Evolutionary conservation across 768 basidiomycete species (phyloP).

Genomic region (Strobilomyces dryophilus): DNA sequence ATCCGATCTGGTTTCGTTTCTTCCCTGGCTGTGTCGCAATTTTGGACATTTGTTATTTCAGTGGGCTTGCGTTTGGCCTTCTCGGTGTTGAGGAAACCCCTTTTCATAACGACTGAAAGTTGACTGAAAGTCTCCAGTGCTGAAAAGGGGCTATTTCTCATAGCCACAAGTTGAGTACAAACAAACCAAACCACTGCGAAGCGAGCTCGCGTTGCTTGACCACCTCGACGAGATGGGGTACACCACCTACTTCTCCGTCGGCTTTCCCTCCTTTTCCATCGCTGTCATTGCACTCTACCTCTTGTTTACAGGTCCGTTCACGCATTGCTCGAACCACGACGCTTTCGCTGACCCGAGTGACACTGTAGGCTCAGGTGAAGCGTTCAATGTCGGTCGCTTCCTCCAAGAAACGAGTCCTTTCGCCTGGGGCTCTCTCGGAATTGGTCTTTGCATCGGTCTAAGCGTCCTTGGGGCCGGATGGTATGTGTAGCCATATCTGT

Average conservation of each 20-base stretch:
- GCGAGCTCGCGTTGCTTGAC: not conserved
- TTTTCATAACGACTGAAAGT: conserved; percentile 25
- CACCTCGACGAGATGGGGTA: conserved; percentile 21
- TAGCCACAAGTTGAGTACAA: conserved; percentile 12
- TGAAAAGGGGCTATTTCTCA: conserved; percentile 2
- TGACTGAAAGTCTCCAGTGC: no score
- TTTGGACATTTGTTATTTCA: conserved; percentile 14
- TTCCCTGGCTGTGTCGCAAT: not conserved
- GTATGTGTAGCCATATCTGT: conserved; percentile 40
- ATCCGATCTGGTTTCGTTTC: not conserved
- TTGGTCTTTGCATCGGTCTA: conserved; percentile 89
- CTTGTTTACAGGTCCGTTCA: conserved; percentile 74
- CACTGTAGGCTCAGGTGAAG: conserved; percentile 71
- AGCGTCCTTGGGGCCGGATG: conserved; percentile 95
- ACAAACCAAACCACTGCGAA: conserved; percentile 2
- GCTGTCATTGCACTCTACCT: conserved; percentile 77
- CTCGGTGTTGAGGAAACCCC: conserved; percentile 20
- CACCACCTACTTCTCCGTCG: conserved; percentile 57
- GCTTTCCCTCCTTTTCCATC: conserved; percentile 61
- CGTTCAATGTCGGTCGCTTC: conserved; percentile 92
- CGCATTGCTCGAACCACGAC: not conserved
- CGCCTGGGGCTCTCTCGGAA: conserved; percentile 86
- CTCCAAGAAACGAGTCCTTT: conserved; percentile 93
- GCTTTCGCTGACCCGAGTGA: conserved; percentile 1
- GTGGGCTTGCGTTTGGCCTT: conserved; percentile 25